Percentiles rank a stretch among this genome's conserved stretches.
These are phyloP conservation scores for Closterium sp. DNA, from an alignment of 139 green algal genomes.

Conservation along the genomic window DNA sequence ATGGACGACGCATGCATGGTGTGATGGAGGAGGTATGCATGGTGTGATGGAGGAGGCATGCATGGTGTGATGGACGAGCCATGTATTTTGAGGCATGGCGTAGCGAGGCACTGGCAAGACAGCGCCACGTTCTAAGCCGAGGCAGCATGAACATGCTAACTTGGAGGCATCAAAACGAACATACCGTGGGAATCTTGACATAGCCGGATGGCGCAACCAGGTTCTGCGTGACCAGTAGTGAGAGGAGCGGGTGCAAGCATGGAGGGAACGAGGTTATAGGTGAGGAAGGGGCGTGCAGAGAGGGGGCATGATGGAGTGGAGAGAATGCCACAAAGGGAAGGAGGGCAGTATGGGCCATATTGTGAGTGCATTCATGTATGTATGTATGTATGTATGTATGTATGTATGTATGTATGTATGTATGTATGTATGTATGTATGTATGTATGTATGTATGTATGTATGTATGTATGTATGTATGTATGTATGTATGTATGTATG, in stretches of 20 bases:
- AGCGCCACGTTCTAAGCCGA: too few relatives aligned
- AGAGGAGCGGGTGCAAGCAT: not conserved
- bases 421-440: conserved; percentile 6
- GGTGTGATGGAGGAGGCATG: too few relatives aligned
- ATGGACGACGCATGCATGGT: too few relatives aligned
- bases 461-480: not conserved
- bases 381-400: not conserved
- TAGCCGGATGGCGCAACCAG: conserved; percentile 56
- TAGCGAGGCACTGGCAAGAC: too few relatives aligned
- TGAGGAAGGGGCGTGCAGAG: not conserved
- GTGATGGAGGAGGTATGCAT: too few relatives aligned
- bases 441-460: not conserved
- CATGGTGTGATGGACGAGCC: too few relatives aligned
- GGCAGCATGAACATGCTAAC: too few relatives aligned
- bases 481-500: not conserved
- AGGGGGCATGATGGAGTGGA: too few relatives aligned
- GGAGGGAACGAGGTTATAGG: not conserved
- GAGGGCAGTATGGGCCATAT: not conserved
- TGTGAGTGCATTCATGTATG: conserved; percentile 11
- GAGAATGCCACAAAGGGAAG: too few relatives aligned
- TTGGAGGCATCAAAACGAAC: too few relatives aligned
- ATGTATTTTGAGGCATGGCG: too few relatives aligned
- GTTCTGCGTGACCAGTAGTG: not conserved
- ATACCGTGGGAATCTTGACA: conserved; percentile 65
- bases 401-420: not conserved